Evolutionary conservation across 2,329 filamentous ascomycete species (phyloP), one percentile per base, ranked within the genome.

Genomic region (Talaromyces atroroseus): DNA sequence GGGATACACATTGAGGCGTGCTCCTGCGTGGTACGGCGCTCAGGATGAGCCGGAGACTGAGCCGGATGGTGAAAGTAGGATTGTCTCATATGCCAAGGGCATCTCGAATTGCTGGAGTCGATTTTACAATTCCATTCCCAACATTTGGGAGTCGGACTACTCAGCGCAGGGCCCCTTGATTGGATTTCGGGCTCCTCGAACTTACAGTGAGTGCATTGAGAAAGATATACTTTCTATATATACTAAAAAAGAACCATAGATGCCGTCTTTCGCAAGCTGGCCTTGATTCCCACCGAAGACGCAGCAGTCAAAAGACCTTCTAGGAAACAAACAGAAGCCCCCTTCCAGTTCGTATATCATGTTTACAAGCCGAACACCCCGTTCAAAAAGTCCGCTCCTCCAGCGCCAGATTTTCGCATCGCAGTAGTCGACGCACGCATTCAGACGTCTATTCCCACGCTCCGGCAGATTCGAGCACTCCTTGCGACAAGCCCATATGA

Each of bases 311-410:
- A 65, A 5, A 56, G 61, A 1, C 56, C 64, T 32, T 55, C 64
- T 50, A n/a, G 60, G 60, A 48, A 53, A 54, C 58, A 58, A 52
- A 69, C 68, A 16, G 68, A 62, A 34, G 66, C 78, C 12, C 85
- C 87, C 0, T 95, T 89, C 76, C 82, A 82, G 59, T 77, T 96
- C 36, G 83, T 87, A 61, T 96, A 85, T 72, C 80, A 95, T 71
- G 79, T 96, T 58, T 96, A 89, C 85, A 95, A 92, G 69, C 83
- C 87, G 60, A 74, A 78, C 70, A 69, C 79, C 63, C 77, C 80
- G 0, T 94, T 92, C 75, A 85, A 86, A 63, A 96, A 96, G 72
- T 83, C 85, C n/a, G 82, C 81, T 5, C 91, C 89, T 1, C 87
- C 87, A 0, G 68, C 81, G 0, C 91, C 92, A 0, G 89, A 96